These are phyloP conservation scores for Rhipidocladum racemiflorum DNA, from an alignment of 176 grass and related monocot species.

Conservation along the genomic window DNA sequence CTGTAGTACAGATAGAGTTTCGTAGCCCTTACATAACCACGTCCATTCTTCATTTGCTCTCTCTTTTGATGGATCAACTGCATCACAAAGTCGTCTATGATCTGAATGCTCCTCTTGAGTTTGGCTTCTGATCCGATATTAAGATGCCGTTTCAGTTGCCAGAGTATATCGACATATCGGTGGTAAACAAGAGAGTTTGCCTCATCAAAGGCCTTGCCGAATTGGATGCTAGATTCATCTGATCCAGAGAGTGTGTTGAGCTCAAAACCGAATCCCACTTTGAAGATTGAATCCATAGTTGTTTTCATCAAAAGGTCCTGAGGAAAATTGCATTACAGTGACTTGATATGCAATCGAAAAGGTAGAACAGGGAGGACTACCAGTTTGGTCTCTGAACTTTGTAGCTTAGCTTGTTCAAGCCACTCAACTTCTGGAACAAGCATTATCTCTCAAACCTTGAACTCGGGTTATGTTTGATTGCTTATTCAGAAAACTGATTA, in stretches of 20 bases:
- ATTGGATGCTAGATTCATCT: slow-evolving; percentile 30
- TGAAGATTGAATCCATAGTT: slow-evolving; percentile 70
- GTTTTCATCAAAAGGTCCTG: slow-evolving; percentile 63
- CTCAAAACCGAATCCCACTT: slow-evolving; percentile 54
- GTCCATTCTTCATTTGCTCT: slow-evolving; percentile 30
- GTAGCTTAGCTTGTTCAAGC: not conserved
- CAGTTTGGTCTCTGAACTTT: not conserved
- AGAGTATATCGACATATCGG: slow-evolving; percentile 55
- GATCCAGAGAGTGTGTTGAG: slow-evolving; percentile 45
- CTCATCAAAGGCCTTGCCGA: slow-evolving; percentile 54
- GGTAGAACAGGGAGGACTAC: not conserved
- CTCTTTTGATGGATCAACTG: slow-evolving; percentile 49
- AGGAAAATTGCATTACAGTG: not conserved
- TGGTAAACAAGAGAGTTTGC: slow-evolving; percentile 45
- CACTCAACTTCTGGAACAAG: not conserved
- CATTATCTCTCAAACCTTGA: not conserved
- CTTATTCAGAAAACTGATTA: not conserved
- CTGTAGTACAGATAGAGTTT: not conserved
- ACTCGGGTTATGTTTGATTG: not conserved
- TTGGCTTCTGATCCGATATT: slow-evolving; percentile 68
- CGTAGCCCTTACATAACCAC: slow-evolving; percentile 34
- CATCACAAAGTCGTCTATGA: slow-evolving; percentile 67
- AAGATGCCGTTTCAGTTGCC: slow-evolving; percentile 54
- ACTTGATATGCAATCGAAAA: slow-evolving; percentile 19
- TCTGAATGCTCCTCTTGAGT: slow-evolving; percentile 44